These are phyloP conservation scores for Acer saccharum DNA, from an alignment of 345 rosid genomes.

Conservation along the genomic window DNA sequence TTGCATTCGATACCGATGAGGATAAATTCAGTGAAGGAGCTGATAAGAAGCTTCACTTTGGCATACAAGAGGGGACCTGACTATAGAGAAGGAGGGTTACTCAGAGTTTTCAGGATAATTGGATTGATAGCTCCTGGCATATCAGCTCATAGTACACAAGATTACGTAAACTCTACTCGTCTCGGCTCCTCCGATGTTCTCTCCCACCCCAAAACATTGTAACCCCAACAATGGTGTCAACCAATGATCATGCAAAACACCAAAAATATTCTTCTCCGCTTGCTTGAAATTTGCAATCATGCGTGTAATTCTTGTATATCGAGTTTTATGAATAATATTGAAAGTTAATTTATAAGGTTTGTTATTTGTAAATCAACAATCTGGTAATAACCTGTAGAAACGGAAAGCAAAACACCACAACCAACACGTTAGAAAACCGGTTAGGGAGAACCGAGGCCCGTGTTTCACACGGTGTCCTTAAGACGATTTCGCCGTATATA, in stretches of 20 bases:
- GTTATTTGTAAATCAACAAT: too few species aligned
- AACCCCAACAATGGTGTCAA: not conserved
- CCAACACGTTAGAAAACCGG: too few species aligned
- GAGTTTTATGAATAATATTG: not conserved
- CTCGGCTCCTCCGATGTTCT: not conserved
- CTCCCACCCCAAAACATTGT: not conserved
- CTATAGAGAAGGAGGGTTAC: not conserved
- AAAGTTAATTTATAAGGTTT: too few species aligned
- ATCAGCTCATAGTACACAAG: slow-evolving; percentile 13
- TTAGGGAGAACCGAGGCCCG: too few species aligned
- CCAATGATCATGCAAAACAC: not conserved
- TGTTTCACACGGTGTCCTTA: too few species aligned
- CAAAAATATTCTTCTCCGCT: too few species aligned
- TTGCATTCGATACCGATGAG: slow-evolving; percentile 29
- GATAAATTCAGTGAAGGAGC: slow-evolving; percentile 43
- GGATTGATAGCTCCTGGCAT: slow-evolving; percentile 9
- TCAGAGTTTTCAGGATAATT: slow-evolving; percentile 1
- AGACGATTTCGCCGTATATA: too few species aligned
- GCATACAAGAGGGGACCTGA: slow-evolving; percentile 12
- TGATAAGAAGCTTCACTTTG: slow-evolving; percentile 59
- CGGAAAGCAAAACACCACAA: too few species aligned
- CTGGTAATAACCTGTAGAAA: too few species aligned
- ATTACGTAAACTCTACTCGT: slow-evolving; percentile 9
- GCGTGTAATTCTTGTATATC: not conserved
- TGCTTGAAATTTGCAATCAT: not conserved